A percentile compares a stretch with the other conserved stretches of the same genome.
Evolutionary conservation across 495 filamentous ascomycete genomes (phyloP).

Genomic region (Penicillium lagena): DNA sequence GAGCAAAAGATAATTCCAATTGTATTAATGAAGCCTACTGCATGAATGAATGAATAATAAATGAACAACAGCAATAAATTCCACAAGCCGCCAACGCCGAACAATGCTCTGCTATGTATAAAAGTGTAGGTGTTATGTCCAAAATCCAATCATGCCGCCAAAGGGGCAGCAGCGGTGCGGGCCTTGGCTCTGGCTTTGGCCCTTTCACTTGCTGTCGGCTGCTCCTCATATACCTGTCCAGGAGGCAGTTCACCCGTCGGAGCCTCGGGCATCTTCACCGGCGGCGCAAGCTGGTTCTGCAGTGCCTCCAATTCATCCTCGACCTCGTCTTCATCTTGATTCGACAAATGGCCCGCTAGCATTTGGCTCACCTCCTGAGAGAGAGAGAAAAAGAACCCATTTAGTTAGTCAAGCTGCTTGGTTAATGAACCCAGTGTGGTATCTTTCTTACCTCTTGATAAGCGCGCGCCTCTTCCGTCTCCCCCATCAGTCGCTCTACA

Average conservation of each 20-base stretch:
- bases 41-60: conserved; percentile 8
- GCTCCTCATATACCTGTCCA: conserved; percentile 13
- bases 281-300: conserved; percentile 55
- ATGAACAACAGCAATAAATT: background rate
- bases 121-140: too few species aligned
- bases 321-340: conserved; percentile 94
- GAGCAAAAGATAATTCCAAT: background rate
- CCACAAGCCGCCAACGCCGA: conserved; percentile 21
- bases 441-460: conserved; percentile 66
- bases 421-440: background rate
- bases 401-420: too few species aligned
- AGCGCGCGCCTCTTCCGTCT: conserved; percentile 78
- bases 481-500: conserved; percentile 89
- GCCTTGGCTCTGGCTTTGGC: conserved; percentile 31
- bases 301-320: conserved; percentile 87
- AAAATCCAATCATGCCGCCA: conserved; percentile 13
- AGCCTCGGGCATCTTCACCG: conserved; percentile 50
- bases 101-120: conserved; percentile 9
- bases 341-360: conserved; percentile 77
- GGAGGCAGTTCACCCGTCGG: conserved; percentile 39
- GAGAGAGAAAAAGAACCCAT: conserved; percentile 4
- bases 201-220: conserved; percentile 28
- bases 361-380: conserved; percentile 81
- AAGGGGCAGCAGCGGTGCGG: conserved; percentile 14
- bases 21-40: conserved; percentile 4